Evolutionary conservation across 768 basidiomycete species (phyloP).

Genomic region (Leccinum incarnatum): DNA sequence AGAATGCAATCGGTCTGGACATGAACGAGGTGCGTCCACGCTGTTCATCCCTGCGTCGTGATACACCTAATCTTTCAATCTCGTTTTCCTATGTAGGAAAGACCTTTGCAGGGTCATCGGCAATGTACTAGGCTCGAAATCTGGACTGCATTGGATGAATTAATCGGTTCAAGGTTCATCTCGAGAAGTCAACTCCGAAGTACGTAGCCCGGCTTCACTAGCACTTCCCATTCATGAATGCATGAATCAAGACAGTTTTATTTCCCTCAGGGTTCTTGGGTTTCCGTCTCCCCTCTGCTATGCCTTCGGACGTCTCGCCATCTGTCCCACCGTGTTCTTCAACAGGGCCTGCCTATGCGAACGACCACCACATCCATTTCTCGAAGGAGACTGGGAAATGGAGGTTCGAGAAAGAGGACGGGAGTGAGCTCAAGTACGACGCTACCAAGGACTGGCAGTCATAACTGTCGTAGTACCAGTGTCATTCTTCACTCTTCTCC

Average conservation of each 20-base stretch:
- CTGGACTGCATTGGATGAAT: too few species aligned
- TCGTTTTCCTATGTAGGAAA: slow-evolving; percentile 42
- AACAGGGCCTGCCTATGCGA: slow-evolving; percentile 56
- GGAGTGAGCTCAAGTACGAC: not conserved
- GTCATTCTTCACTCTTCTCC: too few species aligned
- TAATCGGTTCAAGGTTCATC: too few species aligned
- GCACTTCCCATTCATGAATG: too few species aligned
- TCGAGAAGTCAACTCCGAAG: too few species aligned
- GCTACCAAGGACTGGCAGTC: too few species aligned
- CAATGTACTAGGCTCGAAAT: slow-evolving; percentile 34
- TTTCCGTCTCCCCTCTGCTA: not conserved
- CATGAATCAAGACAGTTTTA: too few species aligned
- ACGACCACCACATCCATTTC: slow-evolving; percentile 81
- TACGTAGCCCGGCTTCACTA: too few species aligned
- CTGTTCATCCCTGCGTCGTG: not conserved
- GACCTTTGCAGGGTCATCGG: slow-evolving; percentile 77
- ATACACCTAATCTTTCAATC: not conserved
- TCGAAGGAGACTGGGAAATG: slow-evolving; percentile 73
- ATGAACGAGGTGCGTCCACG: slow-evolving; percentile 64
- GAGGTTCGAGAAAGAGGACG: slow-evolving; percentile 53
- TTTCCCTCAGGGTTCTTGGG: too few species aligned
- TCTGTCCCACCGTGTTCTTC: slow-evolving; percentile 36
- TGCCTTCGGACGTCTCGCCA: not conserved
- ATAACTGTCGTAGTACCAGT: too few species aligned
- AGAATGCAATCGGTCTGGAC: slow-evolving; percentile 75